Base-by-base conservation (phyloP, 1,139 yeast genomes). In the Suhomyces bribrorum region DNA sequence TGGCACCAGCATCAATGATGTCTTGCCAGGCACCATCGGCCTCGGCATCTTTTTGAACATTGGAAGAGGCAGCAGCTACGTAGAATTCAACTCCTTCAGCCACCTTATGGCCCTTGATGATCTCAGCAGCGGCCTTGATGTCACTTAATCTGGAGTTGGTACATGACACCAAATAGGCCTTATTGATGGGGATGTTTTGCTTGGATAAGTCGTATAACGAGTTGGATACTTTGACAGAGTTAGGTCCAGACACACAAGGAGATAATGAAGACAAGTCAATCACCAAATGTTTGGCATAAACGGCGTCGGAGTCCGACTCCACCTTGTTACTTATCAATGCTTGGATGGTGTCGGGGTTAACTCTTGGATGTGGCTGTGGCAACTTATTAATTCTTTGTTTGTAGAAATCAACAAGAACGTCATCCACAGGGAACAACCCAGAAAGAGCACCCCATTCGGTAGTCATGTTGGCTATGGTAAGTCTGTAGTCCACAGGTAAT, bases 371-470 rank as follows among this genome's bases (percentile, higher is more conserved):
- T 36, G 86, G 83, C 52, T 81, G 82, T 17, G 90, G 89, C 37
- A 89, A 72, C 48, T 76, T 73, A 22, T 65, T 48, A 39, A 88
- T 59, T 55, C 97, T 75, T 35, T 79, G 64, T 46, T 82, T 72
- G 66, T 92, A 92, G 82, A 90, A 92, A 40, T 83, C 70, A 31
- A 89, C 64, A 52, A 89, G 71, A 13, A 81, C 81, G 16, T 78
- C 71, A 60, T 92, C 99, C 14, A 92, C 89, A 5, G 99, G 97
- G 79, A 92, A 92, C 44, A 92, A 69, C 31, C 99, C 99, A 5
- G 96, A 86, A 12, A 92, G 73, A 1, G 99, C 98, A 53, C 99
- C 99, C 99, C 99, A 92, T 66, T 92, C 99, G 29, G 99, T 92
- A 36, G 98, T 92, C 99, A 92, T 92, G 60, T 92, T 92, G 40